Conservation (phyloP, 1,284 basidiomycete genomes). For the Pyrrhoderma lamaoense region DNA sequence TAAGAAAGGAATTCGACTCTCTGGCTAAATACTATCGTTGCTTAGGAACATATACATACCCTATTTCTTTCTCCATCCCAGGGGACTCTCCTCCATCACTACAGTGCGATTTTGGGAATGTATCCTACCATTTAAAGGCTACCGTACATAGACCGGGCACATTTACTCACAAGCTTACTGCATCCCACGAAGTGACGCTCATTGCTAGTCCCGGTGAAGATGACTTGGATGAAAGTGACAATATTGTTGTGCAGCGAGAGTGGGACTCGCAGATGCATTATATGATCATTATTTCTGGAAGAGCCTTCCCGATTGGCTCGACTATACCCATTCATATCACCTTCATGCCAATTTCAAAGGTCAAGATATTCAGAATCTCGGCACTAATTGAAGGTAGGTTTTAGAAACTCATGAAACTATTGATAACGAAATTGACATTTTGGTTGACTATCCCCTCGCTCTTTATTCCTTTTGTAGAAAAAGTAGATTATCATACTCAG, state of each 20-base stretch:
- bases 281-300: conserved; percentile 73
- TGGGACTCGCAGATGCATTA: conserved; percentile 93
- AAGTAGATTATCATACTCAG: conserved; percentile 71
- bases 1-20: too few species aligned
- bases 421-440: conserved; percentile 7
- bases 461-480: conserved; percentile 55
- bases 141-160: conserved; percentile 79
- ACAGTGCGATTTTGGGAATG: conserved; percentile 71
- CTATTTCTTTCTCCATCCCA: conserved; percentile 86
- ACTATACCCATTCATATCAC: conserved; percentile 76
- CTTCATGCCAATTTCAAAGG: conserved; percentile 79
- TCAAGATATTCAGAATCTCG: conserved; percentile 74
- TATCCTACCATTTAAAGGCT: conserved; percentile 79
- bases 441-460: background rate
- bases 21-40: background rate
- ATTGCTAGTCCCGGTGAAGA: conserved; percentile 75
- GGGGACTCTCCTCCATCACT: conserved; percentile 76
- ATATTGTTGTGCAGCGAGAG: conserved; percentile 81
- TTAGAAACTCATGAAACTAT: background rate
- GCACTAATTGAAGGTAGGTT: conserved; percentile 77
- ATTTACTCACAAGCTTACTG: conserved; percentile 68
- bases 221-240: conserved; percentile 73
- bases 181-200: conserved; percentile 69
- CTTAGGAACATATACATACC: conserved; percentile 88
- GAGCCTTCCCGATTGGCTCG: conserved; percentile 79